These are phyloP conservation scores for Pilatotrama ljubarskyi DNA, from an alignment of 768 basidiomycete genomes.

Conservation along the genomic window DNA sequence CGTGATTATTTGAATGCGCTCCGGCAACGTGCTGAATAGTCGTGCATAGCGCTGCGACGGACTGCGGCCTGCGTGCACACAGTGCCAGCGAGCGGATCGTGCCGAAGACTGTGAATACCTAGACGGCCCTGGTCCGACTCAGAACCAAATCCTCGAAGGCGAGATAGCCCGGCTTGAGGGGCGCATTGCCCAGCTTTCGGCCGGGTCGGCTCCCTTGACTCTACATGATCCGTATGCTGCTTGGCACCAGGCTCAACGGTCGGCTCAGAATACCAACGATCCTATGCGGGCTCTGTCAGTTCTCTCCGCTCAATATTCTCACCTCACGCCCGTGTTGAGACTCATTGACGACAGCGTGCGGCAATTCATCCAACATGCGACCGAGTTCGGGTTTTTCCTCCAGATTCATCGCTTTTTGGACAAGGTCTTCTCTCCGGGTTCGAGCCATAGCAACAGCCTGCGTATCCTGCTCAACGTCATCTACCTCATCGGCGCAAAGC, in stretches of 20 bases:
- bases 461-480: constrained; percentile 46
- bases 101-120: constrained; percentile 72
- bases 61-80: constrained; percentile 60
- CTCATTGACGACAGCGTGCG: constrained; percentile 17
- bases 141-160: constrained; percentile 61
- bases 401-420: constrained; percentile 46
- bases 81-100: constrained; percentile 58
- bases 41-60: constrained; percentile 64
- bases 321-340: not conserved
- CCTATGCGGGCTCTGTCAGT: constrained; percentile 17
- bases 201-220: constrained; percentile 19
- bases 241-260: constrained; percentile 10
- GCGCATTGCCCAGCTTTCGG: constrained; percentile 40
- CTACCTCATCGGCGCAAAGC: constrained; percentile 34
- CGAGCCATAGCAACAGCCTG: constrained; percentile 35
- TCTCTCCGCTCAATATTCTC: not conserved
- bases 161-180: constrained; percentile 55
- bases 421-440: constrained; percentile 6
- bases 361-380: constrained; percentile 51
- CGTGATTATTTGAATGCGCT: not conserved
- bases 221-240: constrained; percentile 31
- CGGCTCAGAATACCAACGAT: constrained; percentile 13
- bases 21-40: not conserved
- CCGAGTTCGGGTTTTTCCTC: constrained; percentile 69
- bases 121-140: constrained; percentile 60